phyloP scores from a whole-genome alignment of 805 yeast genomes.

The Kodamaea lidongshanica region DNA sequence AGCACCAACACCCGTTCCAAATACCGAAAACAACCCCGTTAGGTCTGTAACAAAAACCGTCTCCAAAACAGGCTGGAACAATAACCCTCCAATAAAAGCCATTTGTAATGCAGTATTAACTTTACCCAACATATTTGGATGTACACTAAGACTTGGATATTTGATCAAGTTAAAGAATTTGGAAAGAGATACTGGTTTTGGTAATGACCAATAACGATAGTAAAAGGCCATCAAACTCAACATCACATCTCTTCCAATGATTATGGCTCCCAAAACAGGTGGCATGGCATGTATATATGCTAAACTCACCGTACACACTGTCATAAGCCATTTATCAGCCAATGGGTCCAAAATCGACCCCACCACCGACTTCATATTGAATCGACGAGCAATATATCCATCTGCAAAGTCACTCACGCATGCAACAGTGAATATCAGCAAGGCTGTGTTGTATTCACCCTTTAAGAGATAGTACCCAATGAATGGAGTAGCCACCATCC shows the following conservation, averaged over 20 bases:
- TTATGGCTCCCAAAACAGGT: conserved; percentile 50
- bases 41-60: conserved; percentile 11
- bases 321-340: conserved; percentile 91
- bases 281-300: conserved; percentile 70
- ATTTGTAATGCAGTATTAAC: conserved; percentile 89
- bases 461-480: conserved; percentile 74
- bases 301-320: conserved; percentile 73
- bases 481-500: conserved; percentile 77
- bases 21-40: conserved; percentile 6
- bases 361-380: conserved; percentile 66
- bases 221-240: conserved; percentile 68
- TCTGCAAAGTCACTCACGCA: conserved; percentile 89
- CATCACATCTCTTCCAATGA: conserved; percentile 77
- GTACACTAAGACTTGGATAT: conserved; percentile 78
- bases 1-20: conserved; percentile 28
- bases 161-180: conserved; percentile 70
- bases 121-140: conserved; percentile 81
- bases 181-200: conserved; percentile 64
- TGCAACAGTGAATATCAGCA: conserved; percentile 73
- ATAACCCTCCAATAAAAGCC: conserved; percentile 64
- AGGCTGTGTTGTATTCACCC: conserved; percentile 58
- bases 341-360: conserved; percentile 93
- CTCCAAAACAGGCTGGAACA: conserved; percentile 30
- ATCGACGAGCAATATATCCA: conserved; percentile 84
- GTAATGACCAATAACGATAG: conserved; percentile 66